Base-by-base conservation (phyloP, 176 grass and related monocot genomes). In the Carex pumila region DNA sequence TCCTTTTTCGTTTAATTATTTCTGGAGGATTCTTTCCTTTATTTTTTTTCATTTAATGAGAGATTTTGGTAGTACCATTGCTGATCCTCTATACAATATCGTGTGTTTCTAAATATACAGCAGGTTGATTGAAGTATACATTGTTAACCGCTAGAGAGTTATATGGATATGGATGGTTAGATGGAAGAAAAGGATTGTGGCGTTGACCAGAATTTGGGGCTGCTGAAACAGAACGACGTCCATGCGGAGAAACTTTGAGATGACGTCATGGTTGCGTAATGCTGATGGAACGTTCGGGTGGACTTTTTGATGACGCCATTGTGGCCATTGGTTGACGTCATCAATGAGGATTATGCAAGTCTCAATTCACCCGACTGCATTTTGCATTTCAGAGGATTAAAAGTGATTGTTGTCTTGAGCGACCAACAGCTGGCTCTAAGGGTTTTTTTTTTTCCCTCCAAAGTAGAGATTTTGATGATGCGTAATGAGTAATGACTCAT, bases 61-160 rank as follows among this genome's bases (percentile, higher is more conserved):
- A 53, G 2, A 47, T 65, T 52, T 66, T 3, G 8, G 75, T 3
- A 5, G 3, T 17, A 1, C 32, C 14, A 3, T 43, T 32, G 2
- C 32, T 7, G 1, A 81, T 64, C 6, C 10, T 81, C 3, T 54
- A 34, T 47, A 3, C 0, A 0, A 0, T 64, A 10, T 25, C 12
- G 6, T 41, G 0, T 4, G 59, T 12, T 21, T 14, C 1, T 6
- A 19, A 2, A 49, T 55, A 49, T 55, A 7, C 54, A 55, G 1
- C n/a, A 15, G 11, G n/a, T 54, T 12, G 6, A 15, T 12, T 53
- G 3, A 0, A 54, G 0, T 15, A 1, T 3, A 2, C 0, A 2
- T 29, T 6, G 5, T 45, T 18, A 81, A 32, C 39, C 56, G 79
- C 59, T 81, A 21, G 18, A 63, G 6, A 9, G 0, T 0, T 2